A percentile compares a stretch with the other conserved stretches of the same genome.
These are phyloP conservation scores for Heterobasidion occidentale DNA, from an alignment of 1,284 basidiomycete species.

Conservation along the genomic window DNA sequence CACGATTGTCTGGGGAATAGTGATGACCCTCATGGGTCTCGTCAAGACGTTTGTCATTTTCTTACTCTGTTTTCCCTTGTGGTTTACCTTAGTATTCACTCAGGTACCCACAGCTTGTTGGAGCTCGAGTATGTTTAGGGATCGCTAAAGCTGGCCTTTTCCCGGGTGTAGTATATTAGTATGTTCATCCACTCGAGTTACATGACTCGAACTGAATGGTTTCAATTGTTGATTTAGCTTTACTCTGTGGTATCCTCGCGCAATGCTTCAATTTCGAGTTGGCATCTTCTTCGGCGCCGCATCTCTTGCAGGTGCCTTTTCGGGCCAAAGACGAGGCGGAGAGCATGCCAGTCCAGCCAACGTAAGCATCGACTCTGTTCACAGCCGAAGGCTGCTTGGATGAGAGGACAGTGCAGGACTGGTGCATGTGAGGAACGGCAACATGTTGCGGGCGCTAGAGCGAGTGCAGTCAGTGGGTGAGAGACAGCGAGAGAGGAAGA, in stretches of 20 bases:
- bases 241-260: slow-evolving; percentile 26
- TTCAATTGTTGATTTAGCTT: slow-evolving; percentile 17
- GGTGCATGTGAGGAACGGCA: no score
- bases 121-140: slow-evolving; percentile 52
- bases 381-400: no score
- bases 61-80: neutral
- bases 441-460: no score
- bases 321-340: no score
- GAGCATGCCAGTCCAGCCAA: no score
- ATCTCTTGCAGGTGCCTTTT: no score
- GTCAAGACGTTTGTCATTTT: slow-evolving; percentile 41
- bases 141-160: slow-evolving; percentile 64
- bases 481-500: no score
- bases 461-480: no score
- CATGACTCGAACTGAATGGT: neutral
- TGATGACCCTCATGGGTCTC: slow-evolving; percentile 58
- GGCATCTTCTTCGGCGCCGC: no score
- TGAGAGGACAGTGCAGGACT: no score
- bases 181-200: slow-evolving; percentile 3
- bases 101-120: slow-evolving; percentile 57
- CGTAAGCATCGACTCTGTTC: no score
- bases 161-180: slow-evolving; percentile 64
- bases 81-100: neutral
- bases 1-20: slow-evolving; percentile 12
- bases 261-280: no score